These are phyloP conservation scores for Theobroma grandiflorum DNA, from an alignment of 441 rosid species.

Conservation along the genomic window DNA sequence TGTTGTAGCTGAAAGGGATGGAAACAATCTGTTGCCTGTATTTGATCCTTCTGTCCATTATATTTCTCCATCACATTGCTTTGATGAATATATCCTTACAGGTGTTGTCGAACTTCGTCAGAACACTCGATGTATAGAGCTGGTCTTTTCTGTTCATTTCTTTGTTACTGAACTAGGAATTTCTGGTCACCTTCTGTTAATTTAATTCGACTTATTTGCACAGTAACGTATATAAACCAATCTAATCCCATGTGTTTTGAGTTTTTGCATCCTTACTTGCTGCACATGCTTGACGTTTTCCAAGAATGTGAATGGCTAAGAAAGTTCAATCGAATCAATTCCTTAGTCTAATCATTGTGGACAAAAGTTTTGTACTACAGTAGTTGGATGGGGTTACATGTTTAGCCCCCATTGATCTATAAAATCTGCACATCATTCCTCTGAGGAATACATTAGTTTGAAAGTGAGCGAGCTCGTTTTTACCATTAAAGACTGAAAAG, in stretches of 20 bases:
- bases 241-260: too few species aligned
- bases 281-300: too few species aligned
- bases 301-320: too few species aligned
- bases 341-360: too few species aligned
- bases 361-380: too few species aligned
- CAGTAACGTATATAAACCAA: neutral
- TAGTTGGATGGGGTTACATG: too few species aligned
- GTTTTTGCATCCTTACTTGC: too few species aligned
- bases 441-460: neutral
- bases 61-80: constrained; percentile 31
- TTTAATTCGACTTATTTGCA: neutral
- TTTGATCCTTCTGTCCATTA: constrained; percentile 28
- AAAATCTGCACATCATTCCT: neutral
- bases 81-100: constrained; percentile 27
- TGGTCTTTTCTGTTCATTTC: constrained; percentile 11
- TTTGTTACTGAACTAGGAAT: neutral
- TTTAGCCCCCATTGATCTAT: neutral
- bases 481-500: neutral
- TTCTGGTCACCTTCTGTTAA: neutral
- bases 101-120: constrained; percentile 19
- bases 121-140: constrained; percentile 48
- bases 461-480: too few species aligned
- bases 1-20: constrained; percentile 57
- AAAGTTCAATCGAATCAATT: too few species aligned
- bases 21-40: constrained; percentile 5